These are phyloP conservation scores for Tephrocybe sp. DNA, from an alignment of 768 basidiomycete genomes.

Conservation along the genomic window DNA sequence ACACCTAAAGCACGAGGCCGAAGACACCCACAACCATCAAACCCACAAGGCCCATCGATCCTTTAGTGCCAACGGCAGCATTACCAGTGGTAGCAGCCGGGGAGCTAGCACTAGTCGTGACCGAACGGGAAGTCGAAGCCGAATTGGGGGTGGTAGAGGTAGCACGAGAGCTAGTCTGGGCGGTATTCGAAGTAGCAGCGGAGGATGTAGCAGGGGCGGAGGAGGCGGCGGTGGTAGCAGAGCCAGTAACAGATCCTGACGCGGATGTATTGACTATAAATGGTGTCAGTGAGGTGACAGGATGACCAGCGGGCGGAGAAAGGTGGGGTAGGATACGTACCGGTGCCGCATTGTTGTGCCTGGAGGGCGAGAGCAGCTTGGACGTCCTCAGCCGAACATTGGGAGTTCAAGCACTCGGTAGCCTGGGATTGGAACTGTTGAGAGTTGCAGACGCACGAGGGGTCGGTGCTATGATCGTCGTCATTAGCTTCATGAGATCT, in stretches of 20 bases:
- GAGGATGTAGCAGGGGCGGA: neutral
- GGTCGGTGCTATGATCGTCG: slow-evolving; percentile 30
- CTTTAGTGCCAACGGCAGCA: neutral
- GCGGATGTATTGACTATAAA: neutral
- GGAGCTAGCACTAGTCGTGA: neutral
- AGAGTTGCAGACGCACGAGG: slow-evolving; percentile 38
- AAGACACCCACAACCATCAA: neutral
- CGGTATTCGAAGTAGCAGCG: neutral
- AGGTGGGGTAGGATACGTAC: neutral
- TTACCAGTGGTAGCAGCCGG: neutral
- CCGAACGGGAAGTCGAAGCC: neutral
- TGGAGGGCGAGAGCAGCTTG: slow-evolving; percentile 30
- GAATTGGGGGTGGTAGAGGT: neutral
- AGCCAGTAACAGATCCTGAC: neutral
- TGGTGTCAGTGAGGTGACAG: too few species aligned
- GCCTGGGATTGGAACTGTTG: slow-evolving; percentile 33
- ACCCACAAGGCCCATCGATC: neutral
- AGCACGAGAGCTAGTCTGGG: neutral
- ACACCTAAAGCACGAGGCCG: neutral
- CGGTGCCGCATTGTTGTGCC: slow-evolving; percentile 25
- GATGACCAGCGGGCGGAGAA: neutral
- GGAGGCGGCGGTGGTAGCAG: neutral
- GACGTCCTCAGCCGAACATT: slow-evolving; percentile 31
- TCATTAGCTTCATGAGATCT: neutral
- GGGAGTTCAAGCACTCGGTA: slow-evolving; percentile 27